A percentile compares a stretch with the other conserved stretches of the same genome.
Conservation (phyloP, 2,329 filamentous ascomycete genomes). For the Paraphaeosphaeria sporulosa region DNA sequence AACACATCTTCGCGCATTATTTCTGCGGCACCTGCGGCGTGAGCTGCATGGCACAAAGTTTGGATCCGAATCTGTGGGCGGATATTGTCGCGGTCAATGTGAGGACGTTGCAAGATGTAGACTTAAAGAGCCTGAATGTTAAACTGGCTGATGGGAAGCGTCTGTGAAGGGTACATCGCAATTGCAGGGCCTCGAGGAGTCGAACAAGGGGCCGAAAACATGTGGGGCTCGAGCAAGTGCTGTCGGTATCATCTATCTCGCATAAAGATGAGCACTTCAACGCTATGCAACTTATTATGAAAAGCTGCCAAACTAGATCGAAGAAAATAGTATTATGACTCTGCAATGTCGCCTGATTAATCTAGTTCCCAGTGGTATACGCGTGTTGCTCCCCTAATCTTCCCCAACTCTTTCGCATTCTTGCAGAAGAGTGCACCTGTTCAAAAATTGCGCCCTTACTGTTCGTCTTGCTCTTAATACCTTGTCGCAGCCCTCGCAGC, state of each 20-base stretch:
- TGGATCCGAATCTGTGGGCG: conserved; percentile 23
- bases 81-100: conserved; percentile 38
- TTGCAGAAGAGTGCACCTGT: neutral
- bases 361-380: neutral
- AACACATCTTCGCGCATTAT: conserved; percentile 30
- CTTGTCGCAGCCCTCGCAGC: neutral
- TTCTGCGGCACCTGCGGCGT: conserved; percentile 45
- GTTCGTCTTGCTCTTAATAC: neutral
- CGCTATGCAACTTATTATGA: no score
- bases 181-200: neutral
- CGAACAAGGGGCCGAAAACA: neutral
- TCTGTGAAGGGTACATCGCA: conserved; percentile 9
- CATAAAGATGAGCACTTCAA: no score
- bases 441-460: neutral
- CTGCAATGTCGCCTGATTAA: no score
- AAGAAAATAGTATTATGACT: neutral
- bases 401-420: neutral
- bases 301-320: no score
- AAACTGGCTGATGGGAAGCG: conserved; percentile 37
- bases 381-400: neutral
- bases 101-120: conserved; percentile 36
- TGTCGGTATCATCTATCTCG: no score
- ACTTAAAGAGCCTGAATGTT: conserved; percentile 31
- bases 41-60: conserved; percentile 30
- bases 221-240: no score